Evolutionary conservation across 495 filamentous ascomycete species (phyloP).

Genomic region (Aspergillus ellipticus): DNA sequence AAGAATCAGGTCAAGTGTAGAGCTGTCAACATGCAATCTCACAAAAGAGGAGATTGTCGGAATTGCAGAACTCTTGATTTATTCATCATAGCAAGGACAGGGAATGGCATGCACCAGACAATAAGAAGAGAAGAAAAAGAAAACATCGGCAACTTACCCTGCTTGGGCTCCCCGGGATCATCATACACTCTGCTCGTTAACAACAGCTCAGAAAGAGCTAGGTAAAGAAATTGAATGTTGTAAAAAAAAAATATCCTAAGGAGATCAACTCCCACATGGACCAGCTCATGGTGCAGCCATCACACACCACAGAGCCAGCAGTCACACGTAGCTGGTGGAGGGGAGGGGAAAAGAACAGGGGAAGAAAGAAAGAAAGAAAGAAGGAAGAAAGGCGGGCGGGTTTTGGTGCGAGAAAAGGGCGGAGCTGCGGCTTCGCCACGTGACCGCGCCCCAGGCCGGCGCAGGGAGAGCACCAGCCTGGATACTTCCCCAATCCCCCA

Average conservation of each 20-base stretch:
- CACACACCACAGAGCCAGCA: no score
- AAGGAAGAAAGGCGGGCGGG: constrained; percentile 4
- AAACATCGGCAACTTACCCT: neutral
- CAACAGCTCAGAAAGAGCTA: no score
- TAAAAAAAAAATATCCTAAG: neutral
- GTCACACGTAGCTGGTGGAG: no score
- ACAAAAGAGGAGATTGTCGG: constrained; percentile 46
- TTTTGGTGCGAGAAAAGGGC: neutral
- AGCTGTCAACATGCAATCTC: constrained; percentile 51
- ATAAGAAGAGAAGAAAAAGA: neutral
- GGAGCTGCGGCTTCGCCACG: constrained; percentile 28
- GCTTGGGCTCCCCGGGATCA: constrained; percentile 7
- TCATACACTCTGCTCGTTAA: no score
- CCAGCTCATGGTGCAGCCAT: no score
- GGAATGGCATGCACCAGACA: neutral
- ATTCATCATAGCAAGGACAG: constrained; percentile 37
- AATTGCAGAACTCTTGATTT: constrained; percentile 56
- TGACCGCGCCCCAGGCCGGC: no score
- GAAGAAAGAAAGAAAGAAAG: constrained; percentile 2
- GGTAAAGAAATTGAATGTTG: no score
- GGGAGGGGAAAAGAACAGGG: constrained; percentile 1
- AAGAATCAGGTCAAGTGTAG: constrained; percentile 56
- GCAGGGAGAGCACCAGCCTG: no score
- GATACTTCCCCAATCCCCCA: no score
- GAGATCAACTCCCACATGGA: no score